Base-by-base conservation (phyloP, 73 alveolate genomes). In the Effrenium voratum region DNA sequence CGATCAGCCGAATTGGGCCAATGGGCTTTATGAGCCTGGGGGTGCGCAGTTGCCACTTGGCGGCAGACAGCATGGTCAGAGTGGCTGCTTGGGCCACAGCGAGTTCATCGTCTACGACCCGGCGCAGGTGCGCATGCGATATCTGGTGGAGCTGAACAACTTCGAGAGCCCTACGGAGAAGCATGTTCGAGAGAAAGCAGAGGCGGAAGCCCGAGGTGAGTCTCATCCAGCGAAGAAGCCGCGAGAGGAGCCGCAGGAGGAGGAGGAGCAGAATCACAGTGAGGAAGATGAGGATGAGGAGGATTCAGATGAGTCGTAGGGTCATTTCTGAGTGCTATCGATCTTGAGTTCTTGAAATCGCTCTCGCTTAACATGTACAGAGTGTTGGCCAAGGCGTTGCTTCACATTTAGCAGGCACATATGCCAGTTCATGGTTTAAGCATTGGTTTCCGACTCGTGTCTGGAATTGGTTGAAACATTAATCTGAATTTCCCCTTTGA, bases 61-160 rank as follows among this genome's bases (percentile, higher is more conserved):
- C 38, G 13, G n/a, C 36, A 87, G 40, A 84, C 30, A 87, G 34
- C 43, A 44, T 28, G 84, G 81, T 45, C 5, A 32, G 28, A 79
- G 93, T 15, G 72, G 76, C 75, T 28, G 87, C 52, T 46, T 90
- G 72, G 96, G 96, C 87, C 96, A 90, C 75, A 90, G 82, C 55
- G 96, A 90, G 96, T 90, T 90, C 96, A 90, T 90, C 32, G 96
- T 90, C 43, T 90, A 90, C 43, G 96, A 90, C 55, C 96, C 96
- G 16, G 96, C 96, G 22, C 96, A 90, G 50, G 96, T 63, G 24
- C 84, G 84, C 73, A 88, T 88, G 96, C 96, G 96, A n/a, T 88
- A 88, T 75, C 57, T 88, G 52, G 73, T 88, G 52, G 96, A 88
- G 96, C 73, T 88, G 57, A 88, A 88, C 96, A 88, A 88, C 55